A percentile compares a stretch with the other conserved stretches of the same genome.
Conservation (phyloP, 345 rosid species). For the Syzygium jambos region DNA sequence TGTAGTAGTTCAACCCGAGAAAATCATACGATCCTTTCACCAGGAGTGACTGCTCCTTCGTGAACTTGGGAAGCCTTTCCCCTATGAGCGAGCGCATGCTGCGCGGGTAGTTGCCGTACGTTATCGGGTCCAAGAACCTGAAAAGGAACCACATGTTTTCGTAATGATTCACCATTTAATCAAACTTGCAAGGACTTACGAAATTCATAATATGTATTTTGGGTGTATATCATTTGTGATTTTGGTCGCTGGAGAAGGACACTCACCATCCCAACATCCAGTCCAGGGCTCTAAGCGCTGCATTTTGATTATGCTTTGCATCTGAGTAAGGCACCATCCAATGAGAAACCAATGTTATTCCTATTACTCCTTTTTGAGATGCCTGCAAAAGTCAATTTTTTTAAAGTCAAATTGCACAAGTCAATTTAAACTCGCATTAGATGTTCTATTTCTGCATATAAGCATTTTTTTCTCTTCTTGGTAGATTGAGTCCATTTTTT, state of each 20-base stretch:
- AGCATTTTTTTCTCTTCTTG: background rate
- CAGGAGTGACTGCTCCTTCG: conserved; percentile 12
- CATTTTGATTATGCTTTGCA: background rate
- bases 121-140: conserved; percentile 37
- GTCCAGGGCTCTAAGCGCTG: conserved; percentile 25
- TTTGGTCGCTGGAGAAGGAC: background rate
- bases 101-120: conserved; percentile 26
- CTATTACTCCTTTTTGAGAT: conserved; percentile 21
- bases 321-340: conserved; percentile 19
- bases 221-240: background rate
- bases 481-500: background rate
- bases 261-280: conserved; percentile 33
- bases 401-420: background rate
- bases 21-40: conserved; percentile 43
- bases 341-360: conserved; percentile 11
- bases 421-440: background rate
- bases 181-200: background rate
- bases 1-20: conserved; percentile 41
- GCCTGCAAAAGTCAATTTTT: conserved; percentile 1
- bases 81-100: conserved; percentile 20
- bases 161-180: background rate
- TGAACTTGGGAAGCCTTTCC: conserved; percentile 29
- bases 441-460: background rate
- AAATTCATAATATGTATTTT: background rate
- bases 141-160: too few relatives aligned